Conservation (phyloP, 2,329 filamentous ascomycete genomes). For the Lasiodiplodia citricola region DNA sequence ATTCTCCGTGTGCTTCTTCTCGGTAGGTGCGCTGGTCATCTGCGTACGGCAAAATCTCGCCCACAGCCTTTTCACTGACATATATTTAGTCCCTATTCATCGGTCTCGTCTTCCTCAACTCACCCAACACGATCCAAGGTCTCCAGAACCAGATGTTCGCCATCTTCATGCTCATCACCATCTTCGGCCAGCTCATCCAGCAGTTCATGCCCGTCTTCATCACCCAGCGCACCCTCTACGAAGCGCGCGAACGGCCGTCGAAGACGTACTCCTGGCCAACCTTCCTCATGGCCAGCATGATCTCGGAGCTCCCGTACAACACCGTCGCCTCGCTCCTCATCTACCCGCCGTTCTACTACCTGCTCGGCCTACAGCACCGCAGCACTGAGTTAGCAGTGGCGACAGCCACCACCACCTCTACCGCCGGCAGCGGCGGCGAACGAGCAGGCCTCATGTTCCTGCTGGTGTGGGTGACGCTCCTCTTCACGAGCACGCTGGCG, state of each 20-base stretch:
- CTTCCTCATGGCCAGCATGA: slow-evolving; percentile 81
- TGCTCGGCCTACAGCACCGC: slow-evolving; percentile 74
- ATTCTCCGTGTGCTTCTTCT: slow-evolving; percentile 23
- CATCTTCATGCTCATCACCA: slow-evolving; percentile 80
- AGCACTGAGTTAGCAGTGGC: slow-evolving; percentile 51
- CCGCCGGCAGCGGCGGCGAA: slow-evolving; percentile 73
- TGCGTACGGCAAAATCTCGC: slow-evolving; percentile 17
- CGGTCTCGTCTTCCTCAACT: slow-evolving; percentile 79
- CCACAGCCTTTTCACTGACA: slow-evolving; percentile 23
- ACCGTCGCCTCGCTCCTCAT: slow-evolving; percentile 76
- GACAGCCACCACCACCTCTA: slow-evolving; percentile 60
- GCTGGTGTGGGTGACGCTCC: slow-evolving; percentile 73
- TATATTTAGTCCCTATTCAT: slow-evolving; percentile 65
- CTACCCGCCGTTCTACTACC: slow-evolving; percentile 85
- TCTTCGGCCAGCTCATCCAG: slow-evolving; percentile 80
- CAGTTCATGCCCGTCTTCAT: slow-evolving; percentile 89
- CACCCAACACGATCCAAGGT: slow-evolving; percentile 74
- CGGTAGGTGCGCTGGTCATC: slow-evolving; percentile 9
- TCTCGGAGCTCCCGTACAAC: slow-evolving; percentile 88
- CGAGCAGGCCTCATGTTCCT: slow-evolving; percentile 82
- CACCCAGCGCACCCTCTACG: slow-evolving; percentile 79
- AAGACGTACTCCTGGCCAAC: slow-evolving; percentile 86
- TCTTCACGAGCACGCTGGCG: slow-evolving; percentile 83
- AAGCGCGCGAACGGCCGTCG: slow-evolving; percentile 81
- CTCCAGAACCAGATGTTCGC: slow-evolving; percentile 86